Evolutionary conservation across 495 filamentous ascomycete species (phyloP), one percentile per base, ranked within the genome.

Genomic region (Hyphodiscus hymeniophilus): DNA sequence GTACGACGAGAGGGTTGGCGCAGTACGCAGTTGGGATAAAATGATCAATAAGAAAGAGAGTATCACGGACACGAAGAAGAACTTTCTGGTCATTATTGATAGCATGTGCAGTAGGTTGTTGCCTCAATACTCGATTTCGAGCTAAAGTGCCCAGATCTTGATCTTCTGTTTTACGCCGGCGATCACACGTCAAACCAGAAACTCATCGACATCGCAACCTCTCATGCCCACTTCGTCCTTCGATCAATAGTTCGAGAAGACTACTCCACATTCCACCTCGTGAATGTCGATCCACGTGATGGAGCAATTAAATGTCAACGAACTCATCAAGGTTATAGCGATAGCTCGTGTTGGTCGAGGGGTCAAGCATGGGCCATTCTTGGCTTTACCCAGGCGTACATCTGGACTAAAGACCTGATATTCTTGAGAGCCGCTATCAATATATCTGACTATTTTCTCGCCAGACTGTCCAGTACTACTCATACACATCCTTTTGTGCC

Each of bases 311-410:
- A 67, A 15, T 6, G 38, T 0, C 60, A 63, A 8, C 41, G 61
- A 18, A 74, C 70, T 3, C 51, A 58, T 11, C 71, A 74, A 46
- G 71, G 71, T 2, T 69, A 68, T 45, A 30, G 44, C 0, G 61
- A 69, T 34, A 40, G 48, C 18, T 71, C 67, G 1, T 66, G 62
- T 6, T 74, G 71, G 71, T 49, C 45, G 33, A 41, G 71, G 22
- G 70, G 71, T 0, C 70, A 74, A 51, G 65, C 68, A 0, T 74
- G 71, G 71, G 67, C 52, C 23, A 64, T 73, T n/a, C 53, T 67
- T 3, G 71, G 71, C 0, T 73, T 66, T 47, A 57, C 69, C 0
- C 66, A 69, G 44, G 66, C 69, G 0, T 73, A 68, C 38, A 51
- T 18, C 7, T 71, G 68, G 66, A 74, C 70, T 0, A 62, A 65